Conservation (phyloP, 768 basidiomycete species). For the Agaricus subrufescens region DNA sequence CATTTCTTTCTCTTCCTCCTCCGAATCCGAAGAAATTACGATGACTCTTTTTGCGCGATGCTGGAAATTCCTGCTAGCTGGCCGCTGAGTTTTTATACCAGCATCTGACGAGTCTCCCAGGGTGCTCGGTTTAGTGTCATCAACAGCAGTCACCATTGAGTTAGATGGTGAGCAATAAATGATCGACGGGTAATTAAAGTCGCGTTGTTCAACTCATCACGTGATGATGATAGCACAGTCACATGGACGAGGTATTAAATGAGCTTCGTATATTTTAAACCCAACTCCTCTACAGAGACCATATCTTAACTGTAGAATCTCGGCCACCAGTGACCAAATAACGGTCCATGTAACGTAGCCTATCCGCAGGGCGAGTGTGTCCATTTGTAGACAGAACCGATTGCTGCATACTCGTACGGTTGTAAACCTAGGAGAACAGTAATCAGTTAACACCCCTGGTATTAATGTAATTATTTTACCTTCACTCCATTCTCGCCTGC, state of each 20-base stretch:
- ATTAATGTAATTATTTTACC: conserved; percentile 34
- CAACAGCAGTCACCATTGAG: not conserved
- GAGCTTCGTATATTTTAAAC: not conserved
- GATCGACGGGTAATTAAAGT: not conserved
- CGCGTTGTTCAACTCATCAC: conserved; percentile 11
- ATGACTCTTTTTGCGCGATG: conserved; percentile 32
- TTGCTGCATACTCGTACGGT: conserved; percentile 89
- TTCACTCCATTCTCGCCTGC: conserved; percentile 92
- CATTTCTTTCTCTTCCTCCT: conserved; percentile 17
- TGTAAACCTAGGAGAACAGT: conserved; percentile 65
- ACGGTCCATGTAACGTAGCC: conserved; percentile 91
- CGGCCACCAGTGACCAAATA: conserved; percentile 90
- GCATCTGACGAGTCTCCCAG: not conserved
- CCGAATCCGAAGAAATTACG: conserved; percentile 51
- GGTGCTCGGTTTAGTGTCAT: not conserved
- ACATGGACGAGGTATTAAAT: not conserved
- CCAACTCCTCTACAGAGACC: conserved; percentile 65
- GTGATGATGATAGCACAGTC: not conserved
- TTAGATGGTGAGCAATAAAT: not conserved
- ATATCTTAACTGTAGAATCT: conserved; percentile 85
- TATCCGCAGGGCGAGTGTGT: conserved; percentile 86
- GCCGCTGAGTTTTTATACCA: not conserved
- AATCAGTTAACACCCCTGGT: not conserved
- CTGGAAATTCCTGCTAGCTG: not conserved
- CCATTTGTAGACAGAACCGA: conserved; percentile 85